phyloP scores from a whole-genome alignment of 2,329 filamentous ascomycete genomes.

The Malbranchea cinnamomea region DNA sequence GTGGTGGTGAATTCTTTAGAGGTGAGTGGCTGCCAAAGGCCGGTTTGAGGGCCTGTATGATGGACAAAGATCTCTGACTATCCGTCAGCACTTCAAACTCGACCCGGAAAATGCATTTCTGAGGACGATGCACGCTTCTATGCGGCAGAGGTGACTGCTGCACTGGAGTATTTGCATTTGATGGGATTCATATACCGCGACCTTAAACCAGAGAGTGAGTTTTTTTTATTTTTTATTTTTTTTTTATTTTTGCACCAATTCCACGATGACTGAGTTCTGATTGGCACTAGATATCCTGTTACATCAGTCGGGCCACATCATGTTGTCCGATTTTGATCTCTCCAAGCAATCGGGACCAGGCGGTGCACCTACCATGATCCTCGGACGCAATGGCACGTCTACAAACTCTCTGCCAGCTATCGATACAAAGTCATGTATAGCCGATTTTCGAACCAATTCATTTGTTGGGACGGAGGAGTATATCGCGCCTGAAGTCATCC shows the following conservation, averaged over 20 bases:
- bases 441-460: conserved; percentile 94
- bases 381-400: conserved; percentile 76
- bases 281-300: conserved; percentile 65
- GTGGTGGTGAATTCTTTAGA: conserved; percentile 94
- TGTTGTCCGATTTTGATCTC: conserved; percentile 97
- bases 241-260: background rate
- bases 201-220: conserved; percentile 87
- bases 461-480: conserved; percentile 99
- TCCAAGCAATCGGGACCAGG: conserved; percentile 95
- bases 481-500: conserved; percentile 96
- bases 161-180: conserved; percentile 87
- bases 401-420: conserved; percentile 85
- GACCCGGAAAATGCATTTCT: conserved; percentile 91
- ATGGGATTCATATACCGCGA: conserved; percentile 99
- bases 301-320: conserved; percentile 98
- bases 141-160: conserved; percentile 90
- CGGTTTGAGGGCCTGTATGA: background rate
- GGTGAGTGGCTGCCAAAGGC: conserved; percentile 20
- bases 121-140: conserved; percentile 97
- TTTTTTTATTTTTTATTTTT: conserved; percentile 2
- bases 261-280: background rate
- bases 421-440: conserved; percentile 95
- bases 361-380: conserved; percentile 94
- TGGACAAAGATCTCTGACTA: conserved; percentile 8
- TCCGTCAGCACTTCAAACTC: conserved; percentile 65